A percentile compares a stretch with the other conserved stretches of the same genome.
Conservation (phyloP, 495 filamentous ascomycete species). For the Hypomontagnella monticulosa region DNA sequence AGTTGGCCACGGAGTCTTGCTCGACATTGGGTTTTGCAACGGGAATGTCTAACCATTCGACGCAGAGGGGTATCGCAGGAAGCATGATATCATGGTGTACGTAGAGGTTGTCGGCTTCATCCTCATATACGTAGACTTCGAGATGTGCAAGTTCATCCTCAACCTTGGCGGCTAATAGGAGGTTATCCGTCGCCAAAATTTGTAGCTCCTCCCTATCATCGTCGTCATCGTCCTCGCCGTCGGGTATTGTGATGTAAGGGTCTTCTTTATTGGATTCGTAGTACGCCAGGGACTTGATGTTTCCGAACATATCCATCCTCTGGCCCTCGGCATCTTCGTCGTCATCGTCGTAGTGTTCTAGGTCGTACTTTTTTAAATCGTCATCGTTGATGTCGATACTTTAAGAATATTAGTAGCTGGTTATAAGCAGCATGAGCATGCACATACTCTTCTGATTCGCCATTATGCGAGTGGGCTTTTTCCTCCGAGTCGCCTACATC, state of each 20-base stretch:
- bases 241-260: constrained; percentile 91
- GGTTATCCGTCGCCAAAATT: constrained; percentile 89
- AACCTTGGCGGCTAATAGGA: constrained; percentile 88
- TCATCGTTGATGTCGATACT: constrained; percentile 72
- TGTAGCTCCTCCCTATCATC: constrained; percentile 95
- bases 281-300: constrained; percentile 90
- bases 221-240: constrained; percentile 73
- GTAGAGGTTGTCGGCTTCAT: constrained; percentile 92
- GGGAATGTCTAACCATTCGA: constrained; percentile 93
- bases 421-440: not conserved
- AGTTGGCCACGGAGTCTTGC: constrained; percentile 75
- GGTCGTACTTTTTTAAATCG: constrained; percentile 92
- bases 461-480: constrained; percentile 40
- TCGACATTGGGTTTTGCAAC: constrained; percentile 72
- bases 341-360: constrained; percentile 93
- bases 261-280: constrained; percentile 92
- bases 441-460: constrained; percentile 50
- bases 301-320: constrained; percentile 91
- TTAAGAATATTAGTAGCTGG: constrained; percentile 33
- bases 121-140: constrained; percentile 98
- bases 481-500: constrained; percentile 38
- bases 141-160: constrained; percentile 98
- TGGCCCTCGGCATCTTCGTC: constrained; percentile 70
- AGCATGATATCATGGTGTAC: constrained; percentile 99
- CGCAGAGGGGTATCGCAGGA: constrained; percentile 90